These are phyloP conservation scores for Aspergillus sp. DNA, from an alignment of 2,329 filamentous ascomycete species.

Conservation along the genomic window DNA sequence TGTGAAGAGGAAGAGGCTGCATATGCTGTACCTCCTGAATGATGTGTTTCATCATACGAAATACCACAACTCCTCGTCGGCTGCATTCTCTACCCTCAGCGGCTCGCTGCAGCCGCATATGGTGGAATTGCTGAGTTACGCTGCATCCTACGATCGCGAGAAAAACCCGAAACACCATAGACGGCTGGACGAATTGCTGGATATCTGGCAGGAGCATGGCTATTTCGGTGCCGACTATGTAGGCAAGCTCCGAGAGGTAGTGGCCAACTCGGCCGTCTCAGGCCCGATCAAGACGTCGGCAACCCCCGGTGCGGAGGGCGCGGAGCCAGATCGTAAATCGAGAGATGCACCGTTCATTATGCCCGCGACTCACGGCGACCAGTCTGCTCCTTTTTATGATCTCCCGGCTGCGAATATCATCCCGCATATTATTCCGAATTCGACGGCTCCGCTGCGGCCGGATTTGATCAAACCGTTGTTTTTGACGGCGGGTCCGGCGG, in stretches of 20 bases:
- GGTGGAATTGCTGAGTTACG: conserved; percentile 61
- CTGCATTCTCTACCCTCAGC: conserved; percentile 52
- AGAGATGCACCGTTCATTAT: conserved; percentile 65
- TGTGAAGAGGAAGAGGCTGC: conserved; percentile 66
- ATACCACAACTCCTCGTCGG: conserved; percentile 46
- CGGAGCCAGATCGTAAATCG: conserved; percentile 47
- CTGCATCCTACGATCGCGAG: conserved; percentile 53
- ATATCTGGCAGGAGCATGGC: conserved; percentile 67
- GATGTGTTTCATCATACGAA: conserved; percentile 73
- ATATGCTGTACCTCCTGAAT: conserved; percentile 75
- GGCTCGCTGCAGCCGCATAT: conserved; percentile 60
- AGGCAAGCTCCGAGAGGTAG: conserved; percentile 59
- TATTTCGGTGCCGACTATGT: conserved; percentile 61
- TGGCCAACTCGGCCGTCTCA: conserved; percentile 45
- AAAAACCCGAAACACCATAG: conserved; percentile 64
- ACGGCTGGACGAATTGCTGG: conserved; percentile 65
- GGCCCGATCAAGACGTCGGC: conserved; percentile 31
- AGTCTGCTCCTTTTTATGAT: conserved; percentile 73
- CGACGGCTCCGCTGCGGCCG: conserved; percentile 70
- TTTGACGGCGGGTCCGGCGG: conserved; percentile 66
- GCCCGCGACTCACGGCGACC: conserved; percentile 75
- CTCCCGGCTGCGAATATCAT: conserved; percentile 80
- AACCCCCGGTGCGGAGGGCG: conserved; percentile 24
- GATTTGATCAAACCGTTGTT: conserved; percentile 70
- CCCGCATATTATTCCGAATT: conserved; percentile 74